These are phyloP conservation scores for Lachancea waltii DNA, from an alignment of 805 yeast genomes.

Conservation along the genomic window DNA sequence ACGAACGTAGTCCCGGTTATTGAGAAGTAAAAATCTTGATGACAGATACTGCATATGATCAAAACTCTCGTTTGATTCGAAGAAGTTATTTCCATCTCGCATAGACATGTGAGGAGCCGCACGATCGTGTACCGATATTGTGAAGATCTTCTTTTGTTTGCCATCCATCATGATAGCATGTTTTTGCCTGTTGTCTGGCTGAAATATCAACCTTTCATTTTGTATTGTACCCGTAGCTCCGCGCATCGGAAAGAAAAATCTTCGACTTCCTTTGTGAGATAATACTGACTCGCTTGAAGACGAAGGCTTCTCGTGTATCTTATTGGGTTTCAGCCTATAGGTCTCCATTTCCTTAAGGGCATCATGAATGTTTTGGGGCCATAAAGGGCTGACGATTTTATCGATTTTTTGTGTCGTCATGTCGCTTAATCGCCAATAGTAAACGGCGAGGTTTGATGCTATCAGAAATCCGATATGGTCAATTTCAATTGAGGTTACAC, in stretches of 20 bases:
- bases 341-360: slow-evolving; percentile 17
- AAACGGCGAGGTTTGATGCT: slow-evolving; percentile 20
- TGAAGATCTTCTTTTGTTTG: slow-evolving; percentile 11
- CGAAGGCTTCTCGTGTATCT: not conserved
- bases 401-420: slow-evolving; percentile 16
- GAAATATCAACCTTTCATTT: slow-evolving; percentile 16
- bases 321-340: not conserved
- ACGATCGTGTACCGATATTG: not conserved
- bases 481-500: slow-evolving; percentile 16
- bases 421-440: slow-evolving; percentile 21
- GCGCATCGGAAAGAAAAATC: slow-evolving; percentile 18
- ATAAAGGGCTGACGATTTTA: slow-evolving; percentile 17
- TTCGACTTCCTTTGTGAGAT: slow-evolving; percentile 17
- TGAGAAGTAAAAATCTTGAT: slow-evolving; percentile 17
- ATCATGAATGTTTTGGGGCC: slow-evolving; percentile 14
- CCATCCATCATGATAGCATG: slow-evolving; percentile 21
- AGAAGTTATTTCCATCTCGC: slow-evolving; percentile 15
- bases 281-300: slow-evolving; percentile 4
- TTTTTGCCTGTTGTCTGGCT: slow-evolving; percentile 7
- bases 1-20: slow-evolving; percentile 13
- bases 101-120: slow-evolving; percentile 13
- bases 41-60: slow-evolving; percentile 17
- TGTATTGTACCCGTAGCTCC: not conserved
- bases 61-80: slow-evolving; percentile 17
- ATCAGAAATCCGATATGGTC: slow-evolving; percentile 16